Conservation (phyloP, 805 yeast species). For the Yarrowia hollandica region DNA sequence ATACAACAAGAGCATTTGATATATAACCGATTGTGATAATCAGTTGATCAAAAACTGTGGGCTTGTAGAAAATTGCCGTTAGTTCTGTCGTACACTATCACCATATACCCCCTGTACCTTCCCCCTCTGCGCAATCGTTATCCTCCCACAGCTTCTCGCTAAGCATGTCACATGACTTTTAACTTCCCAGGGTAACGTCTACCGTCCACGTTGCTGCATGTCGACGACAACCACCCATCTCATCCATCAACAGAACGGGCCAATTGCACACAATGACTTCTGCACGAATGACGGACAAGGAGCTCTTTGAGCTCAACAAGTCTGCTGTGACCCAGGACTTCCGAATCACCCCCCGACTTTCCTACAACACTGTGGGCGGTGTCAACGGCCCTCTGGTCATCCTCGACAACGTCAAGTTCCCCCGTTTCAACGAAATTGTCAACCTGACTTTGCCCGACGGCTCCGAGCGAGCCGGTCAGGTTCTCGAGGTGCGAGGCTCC, state of each 20-base stretch:
- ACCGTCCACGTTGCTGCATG: slow-evolving; percentile 27
- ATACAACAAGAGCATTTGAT: too few relatives aligned
- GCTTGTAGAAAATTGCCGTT: too few relatives aligned
- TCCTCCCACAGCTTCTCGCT: background rate
- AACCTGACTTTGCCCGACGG: slow-evolving; percentile 97
- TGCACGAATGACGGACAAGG: slow-evolving; percentile 28
- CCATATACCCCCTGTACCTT: too few relatives aligned
- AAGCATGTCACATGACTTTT: background rate
- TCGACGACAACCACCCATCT: slow-evolving; percentile 22
- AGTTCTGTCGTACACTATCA: too few relatives aligned
- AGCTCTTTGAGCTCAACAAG: slow-evolving; percentile 67
- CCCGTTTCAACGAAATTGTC: slow-evolving; percentile 94
- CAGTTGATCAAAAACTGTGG: too few relatives aligned
- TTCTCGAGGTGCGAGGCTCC: slow-evolving; percentile 93
- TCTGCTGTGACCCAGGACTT: slow-evolving; percentile 90
- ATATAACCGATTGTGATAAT: too few relatives aligned
- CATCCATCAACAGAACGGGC: slow-evolving; percentile 9
- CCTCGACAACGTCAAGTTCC: slow-evolving; percentile 79
- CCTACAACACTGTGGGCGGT: slow-evolving; percentile 96
- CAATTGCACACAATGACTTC: slow-evolving; percentile 27
- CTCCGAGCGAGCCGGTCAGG: slow-evolving; percentile 92
- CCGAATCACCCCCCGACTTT: slow-evolving; percentile 84
- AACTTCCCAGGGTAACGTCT: slow-evolving; percentile 27
- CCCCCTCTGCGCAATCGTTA: too few relatives aligned
- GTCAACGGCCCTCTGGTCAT: slow-evolving; percentile 98